Percentiles rank a stretch among this genome's conserved stretches.
These are phyloP conservation scores for Helianthus annuus DNA, from an alignment of 129 eudicot species.

Conservation along the genomic window DNA sequence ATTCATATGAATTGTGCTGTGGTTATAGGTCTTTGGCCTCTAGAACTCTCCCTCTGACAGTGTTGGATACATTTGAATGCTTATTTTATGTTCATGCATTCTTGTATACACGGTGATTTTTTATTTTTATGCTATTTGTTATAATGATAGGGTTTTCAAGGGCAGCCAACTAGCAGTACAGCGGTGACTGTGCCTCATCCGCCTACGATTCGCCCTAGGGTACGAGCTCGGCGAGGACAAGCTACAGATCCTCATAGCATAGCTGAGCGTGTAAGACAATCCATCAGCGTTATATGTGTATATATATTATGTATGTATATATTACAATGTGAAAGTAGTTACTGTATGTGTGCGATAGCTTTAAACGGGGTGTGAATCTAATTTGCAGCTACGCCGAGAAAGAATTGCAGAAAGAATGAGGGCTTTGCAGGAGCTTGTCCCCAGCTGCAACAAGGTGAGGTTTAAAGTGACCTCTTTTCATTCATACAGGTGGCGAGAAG, in stretches of 20 bases:
- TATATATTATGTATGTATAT: neutral
- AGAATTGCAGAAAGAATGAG: conserved; percentile 96
- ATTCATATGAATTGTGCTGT: too few relatives aligned
- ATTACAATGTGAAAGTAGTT: neutral
- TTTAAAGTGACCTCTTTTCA: neutral
- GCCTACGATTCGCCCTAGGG: conserved; percentile 84
- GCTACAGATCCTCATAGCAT: conserved; percentile 99
- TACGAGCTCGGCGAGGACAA: conserved; percentile 93
- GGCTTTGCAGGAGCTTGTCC: conserved; percentile 96
- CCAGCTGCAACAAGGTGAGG: conserved; percentile 93
- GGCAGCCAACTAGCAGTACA: conserved; percentile 74
- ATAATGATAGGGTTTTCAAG: conserved; percentile 68
- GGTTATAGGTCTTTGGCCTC: too few relatives aligned
- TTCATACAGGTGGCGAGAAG: neutral
- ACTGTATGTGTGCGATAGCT: neutral
- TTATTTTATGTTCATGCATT: conserved; percentile 12
- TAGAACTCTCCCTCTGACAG: neutral
- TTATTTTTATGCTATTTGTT: neutral
- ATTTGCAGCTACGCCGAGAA: conserved; percentile 81
- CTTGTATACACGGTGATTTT: neutral
- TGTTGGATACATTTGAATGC: neutral
- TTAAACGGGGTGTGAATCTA: conserved; percentile 4
- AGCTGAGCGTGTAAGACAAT: conserved; percentile 79
- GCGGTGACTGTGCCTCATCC: conserved; percentile 76
- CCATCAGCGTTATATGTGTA: neutral